phyloP scores from a whole-genome alignment of 176 grass and related monocot species.

The Cenchrus americanus region DNA sequence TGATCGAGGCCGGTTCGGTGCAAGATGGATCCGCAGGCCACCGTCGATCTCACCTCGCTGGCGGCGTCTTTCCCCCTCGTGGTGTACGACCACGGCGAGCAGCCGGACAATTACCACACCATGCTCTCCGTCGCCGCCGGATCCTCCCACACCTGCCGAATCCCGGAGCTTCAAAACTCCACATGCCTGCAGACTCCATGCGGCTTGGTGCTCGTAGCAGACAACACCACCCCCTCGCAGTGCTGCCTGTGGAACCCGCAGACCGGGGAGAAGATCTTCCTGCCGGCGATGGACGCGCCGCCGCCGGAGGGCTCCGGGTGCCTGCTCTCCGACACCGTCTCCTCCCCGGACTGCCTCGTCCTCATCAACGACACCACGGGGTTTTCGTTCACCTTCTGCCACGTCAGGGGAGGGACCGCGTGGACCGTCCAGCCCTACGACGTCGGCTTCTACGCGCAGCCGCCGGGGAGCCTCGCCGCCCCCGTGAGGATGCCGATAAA shows the following conservation, averaged over 20 bases:
- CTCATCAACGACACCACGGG: neutral
- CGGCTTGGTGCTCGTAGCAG: neutral
- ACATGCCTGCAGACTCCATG: neutral
- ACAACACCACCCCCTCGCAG: neutral
- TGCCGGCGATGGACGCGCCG: neutral
- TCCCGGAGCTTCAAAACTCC: too few relatives aligned
- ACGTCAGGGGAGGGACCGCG: neutral
- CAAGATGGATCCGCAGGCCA: too few relatives aligned
- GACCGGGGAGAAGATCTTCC: neutral
- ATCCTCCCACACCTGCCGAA: too few relatives aligned
- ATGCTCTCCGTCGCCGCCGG: too few relatives aligned
- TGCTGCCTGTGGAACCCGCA: neutral
- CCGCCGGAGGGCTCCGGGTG: neutral
- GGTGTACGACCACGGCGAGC: too few relatives aligned
- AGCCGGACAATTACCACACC: too few relatives aligned
- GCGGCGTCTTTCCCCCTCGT: too few relatives aligned
- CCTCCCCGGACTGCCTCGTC: neutral
- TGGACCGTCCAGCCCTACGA: neutral
- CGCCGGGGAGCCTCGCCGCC: neutral
- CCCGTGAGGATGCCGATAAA: neutral
- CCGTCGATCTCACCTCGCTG: too few relatives aligned
- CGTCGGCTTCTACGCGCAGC: neutral
- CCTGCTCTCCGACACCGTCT: neutral
- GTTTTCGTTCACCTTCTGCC: neutral
- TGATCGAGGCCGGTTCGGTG: too few relatives aligned